phyloP scores from a whole-genome alignment of 208 protist genomes.

The Wallacemonas sp. region DNA sequence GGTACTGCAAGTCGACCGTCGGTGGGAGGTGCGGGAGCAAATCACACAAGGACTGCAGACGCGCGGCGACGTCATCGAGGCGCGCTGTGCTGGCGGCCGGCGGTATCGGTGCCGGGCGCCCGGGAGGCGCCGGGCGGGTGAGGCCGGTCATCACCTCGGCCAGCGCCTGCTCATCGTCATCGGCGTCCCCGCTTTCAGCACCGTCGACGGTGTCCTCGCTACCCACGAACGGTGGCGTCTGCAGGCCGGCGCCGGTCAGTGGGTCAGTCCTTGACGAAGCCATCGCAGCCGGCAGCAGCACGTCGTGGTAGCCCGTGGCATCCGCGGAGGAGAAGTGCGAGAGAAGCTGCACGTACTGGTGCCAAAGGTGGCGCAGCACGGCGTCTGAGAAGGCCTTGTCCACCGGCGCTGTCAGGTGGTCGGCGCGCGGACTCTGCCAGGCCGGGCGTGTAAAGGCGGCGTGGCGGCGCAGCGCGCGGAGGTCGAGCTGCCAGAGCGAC shows the following conservation, averaged over 20 bases:
- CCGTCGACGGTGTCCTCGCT: no score
- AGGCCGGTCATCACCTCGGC: background rate
- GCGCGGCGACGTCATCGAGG: background rate
- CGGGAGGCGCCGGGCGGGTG: background rate
- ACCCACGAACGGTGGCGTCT: no score
- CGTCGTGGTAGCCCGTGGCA: background rate
- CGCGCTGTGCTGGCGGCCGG: background rate
- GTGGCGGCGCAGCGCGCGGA: background rate
- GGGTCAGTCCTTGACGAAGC: no score
- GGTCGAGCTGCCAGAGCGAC: background rate
- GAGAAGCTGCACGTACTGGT: background rate
- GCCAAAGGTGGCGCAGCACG: background rate
- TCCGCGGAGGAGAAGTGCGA: background rate
- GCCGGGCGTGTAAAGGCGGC: background rate
- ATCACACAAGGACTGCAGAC: conserved; percentile 2
- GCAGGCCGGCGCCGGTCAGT: no score
- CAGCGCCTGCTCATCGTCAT: background rate
- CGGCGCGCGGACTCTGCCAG: background rate
- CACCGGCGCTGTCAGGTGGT: background rate
- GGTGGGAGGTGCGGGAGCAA: background rate
- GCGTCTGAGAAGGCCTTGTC: background rate
- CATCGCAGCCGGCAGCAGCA: background rate
- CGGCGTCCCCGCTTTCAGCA: background rate
- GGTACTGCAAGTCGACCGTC: conserved; percentile 1
- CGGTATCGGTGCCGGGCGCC: no score